Evolutionary conservation across 2,329 filamentous ascomycete species (phyloP).

Genomic region (Aspergillus ochraceoroseus): DNA sequence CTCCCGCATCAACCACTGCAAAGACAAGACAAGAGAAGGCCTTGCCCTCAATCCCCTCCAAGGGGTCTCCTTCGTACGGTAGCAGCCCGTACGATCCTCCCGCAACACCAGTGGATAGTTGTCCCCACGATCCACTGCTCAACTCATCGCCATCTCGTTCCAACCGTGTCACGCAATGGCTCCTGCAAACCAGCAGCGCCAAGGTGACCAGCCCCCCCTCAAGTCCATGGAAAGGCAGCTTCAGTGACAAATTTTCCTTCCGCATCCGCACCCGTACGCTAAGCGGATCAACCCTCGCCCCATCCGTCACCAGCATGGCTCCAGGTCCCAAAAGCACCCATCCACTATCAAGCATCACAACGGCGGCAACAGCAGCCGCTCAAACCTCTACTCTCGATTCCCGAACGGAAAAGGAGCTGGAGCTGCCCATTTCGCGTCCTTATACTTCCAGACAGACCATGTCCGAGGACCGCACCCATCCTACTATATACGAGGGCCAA

Average conservation of each 20-base stretch:
- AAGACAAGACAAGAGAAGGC: slow-evolving; percentile 22
- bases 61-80: slow-evolving; percentile 10
- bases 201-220: slow-evolving; percentile 11
- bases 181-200: slow-evolving; percentile 23
- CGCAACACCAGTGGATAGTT: slow-evolving; percentile 11
- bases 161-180: slow-evolving; percentile 31
- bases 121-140: slow-evolving; percentile 11
- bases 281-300: slow-evolving; percentile 36
- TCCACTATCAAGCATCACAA: slow-evolving; percentile 30
- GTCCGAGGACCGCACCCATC: slow-evolving; percentile 16
- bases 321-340: slow-evolving; percentile 20
- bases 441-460: slow-evolving; percentile 9
- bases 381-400: slow-evolving; percentile 13
- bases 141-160: slow-evolving; percentile 23
- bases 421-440: slow-evolving; percentile 5
- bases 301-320: slow-evolving; percentile 26
- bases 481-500: slow-evolving; percentile 17
- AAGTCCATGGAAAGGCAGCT: slow-evolving; percentile 15
- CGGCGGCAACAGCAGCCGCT: slow-evolving; percentile 15
- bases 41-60: slow-evolving; percentile 21
- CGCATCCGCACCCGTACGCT: slow-evolving; percentile 31
- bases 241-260: slow-evolving; percentile 24
- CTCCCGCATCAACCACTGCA: slow-evolving; percentile 17
- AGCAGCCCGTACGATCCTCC: slow-evolving; percentile 11
- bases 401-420: slow-evolving; percentile 9